A percentile compares a stretch with the other conserved stretches of the same genome.
Evolutionary conservation across 129 eudicot genomes (phyloP).

Genomic region (Rutidosis leptorrhynchoides): DNA sequence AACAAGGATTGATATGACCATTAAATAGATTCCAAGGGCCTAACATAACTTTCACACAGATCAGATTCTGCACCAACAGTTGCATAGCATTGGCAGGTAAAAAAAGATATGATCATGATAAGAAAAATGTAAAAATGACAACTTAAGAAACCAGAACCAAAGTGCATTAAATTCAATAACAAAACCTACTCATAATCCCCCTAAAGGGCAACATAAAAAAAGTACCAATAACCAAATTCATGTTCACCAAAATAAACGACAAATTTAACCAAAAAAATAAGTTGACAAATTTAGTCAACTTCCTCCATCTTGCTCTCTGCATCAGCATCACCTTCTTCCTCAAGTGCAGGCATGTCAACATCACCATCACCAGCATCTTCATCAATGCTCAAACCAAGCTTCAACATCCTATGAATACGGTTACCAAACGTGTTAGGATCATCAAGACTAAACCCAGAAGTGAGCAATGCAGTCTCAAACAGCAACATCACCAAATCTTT

Average conservation of each 20-base stretch:
- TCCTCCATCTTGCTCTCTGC: conserved; percentile 92
- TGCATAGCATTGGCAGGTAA: too few species aligned
- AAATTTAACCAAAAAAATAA: too few species aligned
- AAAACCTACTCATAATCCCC: too few species aligned
- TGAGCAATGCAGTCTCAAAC: conserved; percentile 67
- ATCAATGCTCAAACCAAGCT: conserved; percentile 82
- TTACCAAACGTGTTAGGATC: conserved; percentile 74
- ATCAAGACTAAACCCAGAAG: conserved; percentile 87
- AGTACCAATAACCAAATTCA: not conserved
- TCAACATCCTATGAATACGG: conserved; percentile 44
- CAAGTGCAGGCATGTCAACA: conserved; percentile 60
- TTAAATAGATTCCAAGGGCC: too few species aligned
- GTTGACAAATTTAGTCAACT: conserved; percentile 76
- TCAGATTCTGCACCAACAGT: too few species aligned
- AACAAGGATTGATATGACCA: too few species aligned
- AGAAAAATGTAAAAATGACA: too few species aligned
- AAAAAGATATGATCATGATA: too few species aligned
- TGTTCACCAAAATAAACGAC: not conserved
- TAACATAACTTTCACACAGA: too few species aligned
- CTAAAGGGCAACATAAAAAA: not conserved
- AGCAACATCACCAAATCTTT: conserved; percentile 71
- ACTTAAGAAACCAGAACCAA: not conserved
- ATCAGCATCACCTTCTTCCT: conserved; percentile 71
- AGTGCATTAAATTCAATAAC: not conserved
- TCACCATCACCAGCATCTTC: conserved; percentile 60